phyloP scores from a whole-genome alignment of 2,329 filamentous ascomycete genomes.

The Tolypocladium tropicale region DNA sequence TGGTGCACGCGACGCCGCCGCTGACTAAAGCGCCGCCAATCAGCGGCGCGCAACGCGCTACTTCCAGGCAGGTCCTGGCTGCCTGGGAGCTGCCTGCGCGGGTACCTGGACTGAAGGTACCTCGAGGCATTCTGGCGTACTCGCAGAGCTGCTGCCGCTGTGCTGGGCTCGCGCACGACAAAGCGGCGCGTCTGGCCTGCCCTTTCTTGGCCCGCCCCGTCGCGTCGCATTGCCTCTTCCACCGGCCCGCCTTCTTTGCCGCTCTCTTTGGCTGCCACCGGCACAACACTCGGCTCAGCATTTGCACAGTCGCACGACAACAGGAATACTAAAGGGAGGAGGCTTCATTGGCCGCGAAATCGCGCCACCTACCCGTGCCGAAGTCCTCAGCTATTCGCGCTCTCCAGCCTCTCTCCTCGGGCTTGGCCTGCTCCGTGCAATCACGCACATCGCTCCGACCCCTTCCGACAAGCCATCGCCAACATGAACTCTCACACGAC shows the following conservation, averaged over 20 bases:
- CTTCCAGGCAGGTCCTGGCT: conserved; percentile 16
- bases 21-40: conserved; percentile 21
- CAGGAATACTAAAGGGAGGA: not conserved
- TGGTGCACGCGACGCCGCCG: conserved; percentile 11
- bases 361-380: not conserved
- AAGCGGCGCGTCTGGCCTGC: conserved; percentile 1
- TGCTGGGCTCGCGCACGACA: not conserved
- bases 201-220: not conserved
- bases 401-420: too few species aligned
- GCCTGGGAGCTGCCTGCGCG: conserved; percentile 15
- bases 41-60: conserved; percentile 7
- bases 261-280: not conserved
- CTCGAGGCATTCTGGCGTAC: too few species aligned
- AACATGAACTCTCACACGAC: conserved; percentile 27
- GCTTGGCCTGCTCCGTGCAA: too few species aligned
- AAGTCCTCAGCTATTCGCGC: not conserved
- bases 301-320: not conserved
- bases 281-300: not conserved
- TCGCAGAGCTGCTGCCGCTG: too few species aligned
- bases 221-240: conserved; percentile 3
- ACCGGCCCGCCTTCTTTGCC: not conserved
- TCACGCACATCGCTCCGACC: not conserved
- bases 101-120: conserved; percentile 16
- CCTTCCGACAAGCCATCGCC: not conserved
- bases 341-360: not conserved